Evolutionary conservation across 2,329 filamentous ascomycete species (phyloP), one percentile per base, ranked within the genome.

Genomic region (Aspergillus texensis): DNA sequence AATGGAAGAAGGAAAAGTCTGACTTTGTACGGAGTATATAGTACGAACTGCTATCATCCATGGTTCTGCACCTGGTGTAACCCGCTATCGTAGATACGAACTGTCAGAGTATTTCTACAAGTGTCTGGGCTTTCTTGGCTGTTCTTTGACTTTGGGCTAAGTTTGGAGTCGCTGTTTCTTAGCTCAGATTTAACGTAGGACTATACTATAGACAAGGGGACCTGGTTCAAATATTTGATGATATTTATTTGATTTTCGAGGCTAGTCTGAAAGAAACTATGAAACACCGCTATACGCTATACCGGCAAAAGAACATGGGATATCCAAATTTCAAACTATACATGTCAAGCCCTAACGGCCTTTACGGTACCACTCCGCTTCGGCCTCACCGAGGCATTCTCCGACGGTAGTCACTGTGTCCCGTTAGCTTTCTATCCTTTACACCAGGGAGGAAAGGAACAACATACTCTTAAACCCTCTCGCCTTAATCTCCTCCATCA

Each of bases 301-400:
- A 48, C 12, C n/a, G 14, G 32, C 6, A 41, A 46, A 36, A 58
- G 21, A 58, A 28, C 26, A 19, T 19, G 32, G 24, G 56, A 53
- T 16, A 59, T 39, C 46, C 57, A 53, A 32, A 32, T 28, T 6
- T 52, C 30, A 10, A 6, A 19, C 19, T 19, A n/a, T 34, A 9
- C n/a, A 52, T 10, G n/a, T 26, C 34, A 24, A 53, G 46, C 53
- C 59, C 48, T 57, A 50, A 19, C 48, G 48, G 48, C 12, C 52
- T 9, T 2, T 10, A 41, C 77, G 74, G 68, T 88, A 88, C 86
- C 85, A 88, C 65, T 82, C 80, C 19, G 73, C 77, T n/a, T 63
- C 63, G 9, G 84, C 74, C 62, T 88, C 85, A 0, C 81, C 82
- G 19, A 88, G 77, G 62, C 86, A 89, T 63, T 87, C 83, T 0